phyloP scores from a whole-genome alignment of 305 asterid genomes.

The Petunia hybrid region DNA sequence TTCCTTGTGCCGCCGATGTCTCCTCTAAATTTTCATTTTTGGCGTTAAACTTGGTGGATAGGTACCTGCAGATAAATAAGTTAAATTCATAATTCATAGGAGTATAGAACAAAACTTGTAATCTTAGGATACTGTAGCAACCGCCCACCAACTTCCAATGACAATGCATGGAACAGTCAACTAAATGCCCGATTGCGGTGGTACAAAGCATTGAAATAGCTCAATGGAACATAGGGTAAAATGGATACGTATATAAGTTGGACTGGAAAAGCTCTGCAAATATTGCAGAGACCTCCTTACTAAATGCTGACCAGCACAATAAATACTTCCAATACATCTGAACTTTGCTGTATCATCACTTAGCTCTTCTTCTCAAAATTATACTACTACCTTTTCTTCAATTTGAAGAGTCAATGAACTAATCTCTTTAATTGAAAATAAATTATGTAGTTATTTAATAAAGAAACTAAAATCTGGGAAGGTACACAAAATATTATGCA shows the following conservation, averaged over 20 bases:
- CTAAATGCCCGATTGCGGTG: too few relatives aligned
- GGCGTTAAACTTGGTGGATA: not conserved
- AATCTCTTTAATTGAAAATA: not conserved
- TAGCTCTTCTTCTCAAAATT: not conserved
- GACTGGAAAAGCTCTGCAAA: not conserved
- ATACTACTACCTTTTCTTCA: too few relatives aligned
- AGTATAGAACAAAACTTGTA: too few relatives aligned
- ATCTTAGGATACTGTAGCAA: too few relatives aligned
- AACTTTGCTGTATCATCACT: not conserved
- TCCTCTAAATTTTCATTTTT: not conserved
- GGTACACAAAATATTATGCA: not conserved
- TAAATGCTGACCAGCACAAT: not conserved
- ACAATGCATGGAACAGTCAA: not conserved
- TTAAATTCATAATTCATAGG: too few relatives aligned
- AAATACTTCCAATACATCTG: constrained; percentile 16
- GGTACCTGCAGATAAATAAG: not conserved
- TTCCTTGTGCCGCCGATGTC: not conserved
- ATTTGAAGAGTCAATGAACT: not conserved
- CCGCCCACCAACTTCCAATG: not conserved
- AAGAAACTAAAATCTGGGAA: not conserved
- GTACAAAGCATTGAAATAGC: not conserved
- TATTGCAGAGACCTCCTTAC: constrained; percentile 4
- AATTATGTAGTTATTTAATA: not conserved
- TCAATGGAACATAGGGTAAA: not conserved
- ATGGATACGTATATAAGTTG: not conserved